phyloP scores from a whole-genome alignment of 768 basidiomycete species.

The Kwoniella europaea region DNA sequence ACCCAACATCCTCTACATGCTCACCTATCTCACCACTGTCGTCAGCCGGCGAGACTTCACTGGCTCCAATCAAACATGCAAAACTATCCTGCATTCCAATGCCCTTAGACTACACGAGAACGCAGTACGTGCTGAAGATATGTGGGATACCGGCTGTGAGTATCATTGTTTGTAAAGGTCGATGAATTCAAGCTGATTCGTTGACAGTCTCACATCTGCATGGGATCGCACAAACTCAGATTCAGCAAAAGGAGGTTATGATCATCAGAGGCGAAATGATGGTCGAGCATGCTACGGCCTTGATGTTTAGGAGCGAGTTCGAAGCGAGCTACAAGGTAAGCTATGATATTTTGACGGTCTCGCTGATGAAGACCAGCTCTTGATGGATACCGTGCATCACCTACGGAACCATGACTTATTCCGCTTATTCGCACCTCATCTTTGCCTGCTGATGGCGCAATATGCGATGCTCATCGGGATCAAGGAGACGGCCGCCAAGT shows the following conservation, averaged over 20 bases:
- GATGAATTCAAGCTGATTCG: constrained; percentile 4
- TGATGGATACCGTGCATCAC: constrained; percentile 13
- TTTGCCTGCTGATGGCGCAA: constrained; percentile 45
- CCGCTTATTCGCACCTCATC: constrained; percentile 31
- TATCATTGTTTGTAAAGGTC: not conserved
- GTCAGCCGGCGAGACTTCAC: constrained; percentile 37
- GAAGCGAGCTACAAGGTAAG: constrained; percentile 16
- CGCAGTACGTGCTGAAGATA: constrained; percentile 35
- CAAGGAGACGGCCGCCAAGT: constrained; percentile 25
- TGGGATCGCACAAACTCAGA: constrained; percentile 15
- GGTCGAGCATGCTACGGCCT: constrained; percentile 39
- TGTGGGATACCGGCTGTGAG: constrained; percentile 52
- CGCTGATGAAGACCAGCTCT: constrained; percentile 8
- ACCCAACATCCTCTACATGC: constrained; percentile 36
- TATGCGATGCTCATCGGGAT: constrained; percentile 36
- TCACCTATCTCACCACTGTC: constrained; percentile 41
- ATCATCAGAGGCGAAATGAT: constrained; percentile 37
- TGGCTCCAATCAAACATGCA: constrained; percentile 31
- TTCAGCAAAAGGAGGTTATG: constrained; percentile 15
- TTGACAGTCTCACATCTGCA: constrained; percentile 30
- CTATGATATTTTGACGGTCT: not conserved
- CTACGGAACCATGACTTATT: constrained; percentile 28
- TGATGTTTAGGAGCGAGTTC: constrained; percentile 33
- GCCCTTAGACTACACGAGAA: constrained; percentile 27
- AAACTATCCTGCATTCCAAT: constrained; percentile 30